phyloP scores from a whole-genome alignment of 306 rosid species.

The Cicer pinnatifidum region DNA sequence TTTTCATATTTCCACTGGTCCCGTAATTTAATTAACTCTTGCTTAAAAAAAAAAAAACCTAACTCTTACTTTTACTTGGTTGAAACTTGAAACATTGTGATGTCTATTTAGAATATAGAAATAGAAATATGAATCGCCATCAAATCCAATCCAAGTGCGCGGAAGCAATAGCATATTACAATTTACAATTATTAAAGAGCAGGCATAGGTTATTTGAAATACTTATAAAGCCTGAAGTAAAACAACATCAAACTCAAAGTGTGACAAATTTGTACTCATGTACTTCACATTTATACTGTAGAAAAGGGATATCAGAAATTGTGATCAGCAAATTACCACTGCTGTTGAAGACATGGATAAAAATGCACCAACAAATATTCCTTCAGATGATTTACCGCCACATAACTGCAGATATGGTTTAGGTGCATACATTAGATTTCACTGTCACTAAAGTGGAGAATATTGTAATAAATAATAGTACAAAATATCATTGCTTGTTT shows the following conservation, averaged over 20 bases:
- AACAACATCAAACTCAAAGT: constrained; percentile 13
- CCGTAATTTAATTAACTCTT: constrained; percentile 30
- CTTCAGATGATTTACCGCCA: constrained; percentile 95
- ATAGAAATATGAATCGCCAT: constrained; percentile 31
- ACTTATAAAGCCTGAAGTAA: constrained; percentile 15
- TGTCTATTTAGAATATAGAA: constrained; percentile 23
- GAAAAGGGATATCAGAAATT: constrained; percentile 32
- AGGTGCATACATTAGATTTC: constrained; percentile 48
- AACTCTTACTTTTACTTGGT: background rate
- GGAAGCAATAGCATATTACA: constrained; percentile 19
- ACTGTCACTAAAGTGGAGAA: constrained; percentile 34
- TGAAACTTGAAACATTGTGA: constrained; percentile 19
- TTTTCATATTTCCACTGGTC: constrained; percentile 31
- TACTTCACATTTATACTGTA: constrained; percentile 33
- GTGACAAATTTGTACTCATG: constrained; percentile 24
- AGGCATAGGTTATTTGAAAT: constrained; percentile 32
- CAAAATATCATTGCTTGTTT: constrained; percentile 15
- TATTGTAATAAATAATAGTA: background rate
- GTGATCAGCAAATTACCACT: constrained; percentile 65
- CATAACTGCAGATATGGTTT: constrained; percentile 77
- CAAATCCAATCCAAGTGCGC: constrained; percentile 29
- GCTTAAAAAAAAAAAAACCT: too few species aligned
- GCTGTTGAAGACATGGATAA: constrained; percentile 97
- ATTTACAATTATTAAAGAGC: constrained; percentile 28
- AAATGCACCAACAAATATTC: constrained; percentile 84